Evolutionary conservation across 2,329 filamentous ascomycete species (phyloP), one percentile per base, ranked within the genome.

Genomic region (Scortechinia acanthostroma): DNA sequence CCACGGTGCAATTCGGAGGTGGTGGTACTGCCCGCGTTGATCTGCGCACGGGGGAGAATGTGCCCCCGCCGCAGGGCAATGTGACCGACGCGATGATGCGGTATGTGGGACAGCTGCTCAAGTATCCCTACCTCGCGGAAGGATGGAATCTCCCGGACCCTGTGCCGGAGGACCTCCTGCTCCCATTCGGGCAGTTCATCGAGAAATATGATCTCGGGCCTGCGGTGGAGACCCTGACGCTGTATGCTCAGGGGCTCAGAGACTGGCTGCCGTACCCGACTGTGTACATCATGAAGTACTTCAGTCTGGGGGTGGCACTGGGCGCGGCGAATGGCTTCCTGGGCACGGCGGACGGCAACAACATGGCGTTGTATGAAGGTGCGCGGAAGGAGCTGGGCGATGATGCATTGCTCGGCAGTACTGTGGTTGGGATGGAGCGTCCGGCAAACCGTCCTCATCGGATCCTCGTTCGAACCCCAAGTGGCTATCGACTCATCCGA

Each of bases 131-230:
- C 52, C 64, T 68, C 47, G 45, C 45, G 28, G 63, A 56, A 0
- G 70, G 70, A 5, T 72, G 70, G 47, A 65, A 70, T 19, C 56
- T 73, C 0, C 65, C 70, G 0, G 51, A 58, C 14, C 59, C 61
- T 4, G 62, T 73, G 0, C 70, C 70, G 0, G 58, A 64, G 22
- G 71, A 73, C 35, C 56, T 77, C 2, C 52, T 69, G 17, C 53
- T 73, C 3, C 63, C 70, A 2, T 76, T 70, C 46, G 63, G 66
- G 16, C 60, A 71, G 3, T 75, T 75, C 46, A 58, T 70, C 13
- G 53, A 58, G 23, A 74, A 76, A 53, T 66, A 75, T 53, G 53
- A 59, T n/a, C 54, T 77, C 3, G 53, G 61, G 17, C 65, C 60
- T 21, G 57, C 66, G 2, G 58, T 72, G 1, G 60, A 58, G n/a